A percentile compares a stretch with the other conserved stretches of the same genome.
Conservation (phyloP, 257 asterid genomes). For the Solanum rostratum region DNA sequence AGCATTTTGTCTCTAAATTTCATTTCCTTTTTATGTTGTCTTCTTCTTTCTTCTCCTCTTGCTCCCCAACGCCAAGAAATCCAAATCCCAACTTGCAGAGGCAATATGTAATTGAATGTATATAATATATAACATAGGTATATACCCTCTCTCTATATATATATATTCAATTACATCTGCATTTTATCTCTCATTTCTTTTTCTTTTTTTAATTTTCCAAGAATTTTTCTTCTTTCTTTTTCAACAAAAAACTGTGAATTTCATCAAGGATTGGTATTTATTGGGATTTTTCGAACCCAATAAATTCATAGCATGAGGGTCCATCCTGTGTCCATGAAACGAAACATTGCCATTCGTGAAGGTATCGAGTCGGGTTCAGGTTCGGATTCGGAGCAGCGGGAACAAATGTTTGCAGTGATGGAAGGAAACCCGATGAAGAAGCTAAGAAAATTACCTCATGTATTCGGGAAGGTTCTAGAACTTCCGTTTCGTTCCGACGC, state of each 20-base stretch:
- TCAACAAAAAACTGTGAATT: neutral
- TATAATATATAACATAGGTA: neutral
- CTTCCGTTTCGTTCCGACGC: constrained; percentile 56
- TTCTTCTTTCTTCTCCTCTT: neutral
- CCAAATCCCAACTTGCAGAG: neutral
- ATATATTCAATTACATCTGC: neutral
- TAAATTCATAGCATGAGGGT: constrained; percentile 16
- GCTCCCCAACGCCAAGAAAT: neutral
- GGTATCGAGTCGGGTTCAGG: neutral
- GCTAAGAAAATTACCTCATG: constrained; percentile 62
- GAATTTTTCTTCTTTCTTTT: neutral
- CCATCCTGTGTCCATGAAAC: constrained; percentile 12
- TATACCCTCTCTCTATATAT: neutral
- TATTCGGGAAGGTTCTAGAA: constrained; percentile 56
- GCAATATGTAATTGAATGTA: neutral
- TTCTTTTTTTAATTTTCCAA: neutral
- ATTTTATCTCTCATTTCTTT: neutral
- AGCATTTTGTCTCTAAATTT: neutral
- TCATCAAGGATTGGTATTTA: constrained; percentile 26
- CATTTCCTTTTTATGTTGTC: neutral
- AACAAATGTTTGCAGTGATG: neutral
- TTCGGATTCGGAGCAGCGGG: neutral
- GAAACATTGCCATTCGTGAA: constrained; percentile 6
- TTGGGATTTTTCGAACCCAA: neutral
- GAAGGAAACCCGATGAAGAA: constrained; percentile 21